Evolutionary conservation across 2,329 filamentous ascomycete species (phyloP), one percentile per base, ranked within the genome.

Genomic region (Cercospora beticola): DNA sequence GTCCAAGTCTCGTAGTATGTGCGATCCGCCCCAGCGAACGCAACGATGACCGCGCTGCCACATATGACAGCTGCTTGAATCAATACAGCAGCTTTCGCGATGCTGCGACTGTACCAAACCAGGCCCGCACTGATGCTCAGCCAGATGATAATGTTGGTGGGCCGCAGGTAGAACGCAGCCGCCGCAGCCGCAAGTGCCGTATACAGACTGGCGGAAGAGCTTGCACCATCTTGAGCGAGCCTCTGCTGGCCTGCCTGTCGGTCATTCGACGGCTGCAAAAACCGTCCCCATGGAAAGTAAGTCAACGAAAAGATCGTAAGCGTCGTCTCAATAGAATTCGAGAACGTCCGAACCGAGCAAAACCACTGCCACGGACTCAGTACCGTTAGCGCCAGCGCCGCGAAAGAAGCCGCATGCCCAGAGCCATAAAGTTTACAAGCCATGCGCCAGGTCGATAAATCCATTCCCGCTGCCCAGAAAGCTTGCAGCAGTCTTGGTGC

Each of bases 301-400:
- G 88, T 89, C 57, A 98, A 83, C 1, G 93, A 94, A 75, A 88
- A 85, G 68, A 91, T 84, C 4, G 94, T 97, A 73, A 99, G 82
- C 0, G 91, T 92, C n/a, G 91, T 93, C 83, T 99, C 95, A 4
- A 98, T 83, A 63, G 90, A 95, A 81, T 99, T 99, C 65, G 94
- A 97, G 76, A 99, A 90, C 0, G 95, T 97, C 58, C 95, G 87
- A 0, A 93, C 94, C 1, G 93, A 95, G 81, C 91, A 95, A 81
- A 95, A 98, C 92, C 92, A 98, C 79, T 97, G 93, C 93, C 95
- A 99, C 6, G 95, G 92, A 79, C 89, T 97, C 75, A 89, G 83
- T 54, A 91, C 79, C 3, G 89, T 89, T 81, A 95, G 85, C 68
- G 86, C 85, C 57, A 97, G 83, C 74, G 91, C 87, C 71, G 90